phyloP scores from a whole-genome alignment of 2,329 filamentous ascomycete species.

The Blastomyces silverae region DNA sequence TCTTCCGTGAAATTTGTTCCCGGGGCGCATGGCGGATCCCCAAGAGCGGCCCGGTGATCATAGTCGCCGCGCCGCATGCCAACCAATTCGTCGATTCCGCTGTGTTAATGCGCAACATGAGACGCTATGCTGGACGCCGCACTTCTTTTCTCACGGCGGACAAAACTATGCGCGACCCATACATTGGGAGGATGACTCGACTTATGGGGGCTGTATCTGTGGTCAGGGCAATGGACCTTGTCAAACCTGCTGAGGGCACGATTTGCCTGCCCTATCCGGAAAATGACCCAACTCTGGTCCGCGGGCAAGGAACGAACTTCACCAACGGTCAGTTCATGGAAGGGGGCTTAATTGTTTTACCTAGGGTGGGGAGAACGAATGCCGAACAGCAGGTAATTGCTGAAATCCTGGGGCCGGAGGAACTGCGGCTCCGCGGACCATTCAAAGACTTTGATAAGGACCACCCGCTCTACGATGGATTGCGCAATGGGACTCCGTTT shows the following conservation, averaged over 20 bases:
- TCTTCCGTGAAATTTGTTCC: conserved; percentile 85
- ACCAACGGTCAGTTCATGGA: conserved; percentile 57
- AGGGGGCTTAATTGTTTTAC: conserved; percentile 70
- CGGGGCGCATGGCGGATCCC: conserved; percentile 80
- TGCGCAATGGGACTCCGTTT: conserved; percentile 58
- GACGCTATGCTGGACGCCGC: conserved; percentile 68
- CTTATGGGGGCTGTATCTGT: conserved; percentile 76
- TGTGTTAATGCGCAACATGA: conserved; percentile 72
- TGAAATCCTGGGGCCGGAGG: conserved; percentile 63
- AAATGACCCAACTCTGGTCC: conserved; percentile 65
- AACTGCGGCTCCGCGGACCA: conserved; percentile 68
- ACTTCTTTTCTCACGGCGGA: conserved; percentile 78
- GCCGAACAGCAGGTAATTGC: conserved; percentile 65
- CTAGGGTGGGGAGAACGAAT: conserved; percentile 62
- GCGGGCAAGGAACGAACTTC: conserved; percentile 68
- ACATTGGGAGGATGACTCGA: conserved; percentile 73
- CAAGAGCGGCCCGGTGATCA: conserved; percentile 68
- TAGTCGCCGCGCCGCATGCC: conserved; percentile 81
- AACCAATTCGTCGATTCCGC: conserved; percentile 88
- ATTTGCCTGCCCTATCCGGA: conserved; percentile 76
- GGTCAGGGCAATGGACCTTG: conserved; percentile 70
- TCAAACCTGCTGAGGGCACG: conserved; percentile 62
- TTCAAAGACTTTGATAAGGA: conserved; percentile 65
- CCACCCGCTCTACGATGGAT: conserved; percentile 36
- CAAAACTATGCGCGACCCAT: conserved; percentile 72